Percentiles rank a stretch among this genome's conserved stretches.
Evolutionary conservation across 306 rosid species (phyloP).

Genomic region (Inga leiocalycina): DNA sequence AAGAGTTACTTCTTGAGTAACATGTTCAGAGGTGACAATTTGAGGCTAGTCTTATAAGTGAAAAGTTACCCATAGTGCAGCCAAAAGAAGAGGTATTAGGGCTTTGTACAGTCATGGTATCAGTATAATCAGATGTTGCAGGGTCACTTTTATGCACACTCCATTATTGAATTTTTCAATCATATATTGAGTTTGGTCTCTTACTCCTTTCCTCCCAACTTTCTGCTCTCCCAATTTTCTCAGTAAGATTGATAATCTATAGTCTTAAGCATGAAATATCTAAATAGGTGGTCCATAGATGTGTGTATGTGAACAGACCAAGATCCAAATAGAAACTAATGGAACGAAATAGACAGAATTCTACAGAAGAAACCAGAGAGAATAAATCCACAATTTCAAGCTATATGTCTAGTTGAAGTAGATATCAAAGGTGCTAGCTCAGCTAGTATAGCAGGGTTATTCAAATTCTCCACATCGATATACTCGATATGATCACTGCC

Average conservation of each 20-base stretch:
- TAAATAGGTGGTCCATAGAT: neutral
- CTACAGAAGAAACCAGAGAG: neutral
- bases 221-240: neutral
- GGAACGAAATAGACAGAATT: conserved; percentile 7
- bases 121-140: neutral
- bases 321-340: neutral
- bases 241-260: neutral
- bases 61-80: neutral
- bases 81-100: neutral
- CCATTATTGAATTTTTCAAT: neutral
- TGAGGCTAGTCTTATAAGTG: too few relatives aligned
- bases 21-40: too few relatives aligned
- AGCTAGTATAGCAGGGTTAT: conserved; percentile 32
- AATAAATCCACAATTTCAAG: conserved; percentile 3
- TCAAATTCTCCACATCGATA: conserved; percentile 35
- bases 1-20: too few relatives aligned
- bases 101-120: neutral
- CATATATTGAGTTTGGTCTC: neutral
- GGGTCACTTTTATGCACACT: neutral
- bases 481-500: conserved; percentile 25
- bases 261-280: neutral
- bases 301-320: conserved; percentile 7
- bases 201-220: neutral
- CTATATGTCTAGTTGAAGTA: neutral
- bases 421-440: conserved; percentile 52